Conservation (phyloP, 805 yeast genomes). For the Starmerella davenportii region DNA sequence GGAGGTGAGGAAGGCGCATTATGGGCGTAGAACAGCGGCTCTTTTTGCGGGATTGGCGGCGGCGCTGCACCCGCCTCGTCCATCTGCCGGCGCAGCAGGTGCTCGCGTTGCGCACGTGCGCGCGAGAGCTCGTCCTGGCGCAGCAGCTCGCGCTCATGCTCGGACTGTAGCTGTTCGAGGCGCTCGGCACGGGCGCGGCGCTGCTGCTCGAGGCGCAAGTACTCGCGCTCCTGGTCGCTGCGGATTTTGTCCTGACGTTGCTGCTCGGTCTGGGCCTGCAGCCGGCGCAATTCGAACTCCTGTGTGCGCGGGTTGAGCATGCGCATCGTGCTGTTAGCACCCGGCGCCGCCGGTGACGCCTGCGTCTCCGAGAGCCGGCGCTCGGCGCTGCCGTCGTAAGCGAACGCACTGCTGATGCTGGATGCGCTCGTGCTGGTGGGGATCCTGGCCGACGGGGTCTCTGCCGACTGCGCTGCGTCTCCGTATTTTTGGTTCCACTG, state of each 20-base stretch:
- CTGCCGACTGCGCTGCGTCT: not conserved
- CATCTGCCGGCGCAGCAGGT: not conserved
- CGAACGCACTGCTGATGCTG: not conserved
- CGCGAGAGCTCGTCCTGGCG: not conserved
- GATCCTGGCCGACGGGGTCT: not conserved
- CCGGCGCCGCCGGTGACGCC: not conserved
- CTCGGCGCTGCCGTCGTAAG: not conserved
- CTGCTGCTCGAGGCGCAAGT: not conserved
- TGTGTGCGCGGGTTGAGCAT: constrained; percentile 2
- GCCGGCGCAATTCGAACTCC: constrained; percentile 2
- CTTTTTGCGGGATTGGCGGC: not conserved
- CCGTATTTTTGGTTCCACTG: not conserved
- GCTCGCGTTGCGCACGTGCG: not conserved
- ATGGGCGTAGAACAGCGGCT: not conserved
- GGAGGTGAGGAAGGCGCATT: not conserved
- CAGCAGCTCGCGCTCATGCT: not conserved
- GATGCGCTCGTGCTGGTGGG: not conserved
- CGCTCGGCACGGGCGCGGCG: not conserved
- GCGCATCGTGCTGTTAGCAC: not conserved
- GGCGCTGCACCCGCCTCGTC: not conserved
- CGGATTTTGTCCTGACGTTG: constrained; percentile 3
- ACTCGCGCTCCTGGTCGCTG: constrained; percentile 1
- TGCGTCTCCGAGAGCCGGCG: not conserved
- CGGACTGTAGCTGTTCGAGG: constrained; percentile 1
- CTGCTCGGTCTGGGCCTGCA: constrained; percentile 1